Evolutionary conservation across 768 basidiomycete genomes (phyloP), one percentile per base, ranked within the genome.

Genomic region (Cystobasidium ongulense): DNA sequence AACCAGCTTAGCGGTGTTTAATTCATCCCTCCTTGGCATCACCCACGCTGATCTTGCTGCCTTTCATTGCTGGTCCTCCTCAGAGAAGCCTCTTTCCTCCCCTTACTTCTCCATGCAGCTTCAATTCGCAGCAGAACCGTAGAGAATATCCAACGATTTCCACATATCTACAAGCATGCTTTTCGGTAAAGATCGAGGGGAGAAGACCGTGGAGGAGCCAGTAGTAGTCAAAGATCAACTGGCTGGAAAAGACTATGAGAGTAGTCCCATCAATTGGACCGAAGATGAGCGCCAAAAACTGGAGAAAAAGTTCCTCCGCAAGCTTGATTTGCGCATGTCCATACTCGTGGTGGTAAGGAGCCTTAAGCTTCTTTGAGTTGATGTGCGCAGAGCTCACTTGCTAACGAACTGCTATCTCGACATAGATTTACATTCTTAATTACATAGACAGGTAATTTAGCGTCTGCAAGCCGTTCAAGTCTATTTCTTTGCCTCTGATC

Each of bases 241-340:
- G 21, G 57, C 29, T 15, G 57, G 57, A 7, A 59, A 59, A 59
- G 63, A 64, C 11, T 64, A 39, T 64, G 63, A 64, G 31, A 39
- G 36, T 27, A 64, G 31, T 13, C 63, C 63, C 10, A 38, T 64
- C 10, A 64, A 64, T 25, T 64, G 63, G 63, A 36, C 63, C 11
- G 63, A 52, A 15, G 70, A 72, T 8, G 77, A 76, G 38, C 76
- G 77, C 36, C n/a, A 15, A 13, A 21, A 29, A 7, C 2, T 80
- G 13, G 82, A 82, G 76, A 80, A 78, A 74, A 77, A 76, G 46
- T 76, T 82, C 59, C 75, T 80, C 43, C 25, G 77, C 38, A 81
- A 81, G 78, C 73, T 82, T 59, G 82, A 82, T 67, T 59, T 74
- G 0, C 77, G 82, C 33, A 81, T 81, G 72, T 78, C 76, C 23